phyloP scores from a whole-genome alignment of 83 land plant genomes.

The Diphasiastrum complanatum region DNA sequence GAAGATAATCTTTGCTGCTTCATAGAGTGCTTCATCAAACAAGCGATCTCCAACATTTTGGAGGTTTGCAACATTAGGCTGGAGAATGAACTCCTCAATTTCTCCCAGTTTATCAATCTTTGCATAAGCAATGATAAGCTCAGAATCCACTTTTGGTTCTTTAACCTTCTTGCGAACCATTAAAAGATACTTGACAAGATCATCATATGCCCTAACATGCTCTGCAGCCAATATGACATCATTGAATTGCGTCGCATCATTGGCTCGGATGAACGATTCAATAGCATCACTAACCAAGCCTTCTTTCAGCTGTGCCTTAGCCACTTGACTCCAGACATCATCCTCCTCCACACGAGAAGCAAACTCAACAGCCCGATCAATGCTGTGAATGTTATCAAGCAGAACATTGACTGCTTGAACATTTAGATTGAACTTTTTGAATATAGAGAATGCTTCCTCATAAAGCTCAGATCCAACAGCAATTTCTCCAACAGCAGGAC shows the following conservation, averaged over 20 bases:
- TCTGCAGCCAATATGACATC: slow-evolving; percentile 85
- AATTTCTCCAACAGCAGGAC: slow-evolving; percentile 97
- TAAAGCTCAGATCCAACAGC: slow-evolving; percentile 90
- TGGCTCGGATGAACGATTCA: slow-evolving; percentile 94
- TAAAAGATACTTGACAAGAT: slow-evolving; percentile 78
- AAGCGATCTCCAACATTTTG: slow-evolving; percentile 92
- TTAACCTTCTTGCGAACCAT: slow-evolving; percentile 90
- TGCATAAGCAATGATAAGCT: slow-evolving; percentile 96
- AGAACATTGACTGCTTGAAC: slow-evolving; percentile 95
- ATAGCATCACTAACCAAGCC: slow-evolving; percentile 95
- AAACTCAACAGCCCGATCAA: slow-evolving; percentile 94
- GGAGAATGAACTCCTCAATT: slow-evolving; percentile 90
- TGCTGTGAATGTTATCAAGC: slow-evolving; percentile 80
- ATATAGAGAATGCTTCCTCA: slow-evolving; percentile 96
- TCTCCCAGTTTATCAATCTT: slow-evolving; percentile 81
- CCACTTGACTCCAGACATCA: slow-evolving; percentile 99
- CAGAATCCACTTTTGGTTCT: slow-evolving; percentile 93
- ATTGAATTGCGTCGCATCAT: slow-evolving; percentile 81
- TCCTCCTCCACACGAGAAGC: slow-evolving; percentile 96
- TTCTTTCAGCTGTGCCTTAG: slow-evolving; percentile 89
- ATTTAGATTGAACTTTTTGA: slow-evolving; percentile 91
- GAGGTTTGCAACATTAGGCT: slow-evolving; percentile 95
- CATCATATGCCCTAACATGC: slow-evolving; percentile 61
- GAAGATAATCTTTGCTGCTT: slow-evolving; percentile 92
- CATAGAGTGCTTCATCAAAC: slow-evolving; percentile 82